Conservation (phyloP, 192 early-diverging fungal genomes). For the Mortierella alpina region DNA sequence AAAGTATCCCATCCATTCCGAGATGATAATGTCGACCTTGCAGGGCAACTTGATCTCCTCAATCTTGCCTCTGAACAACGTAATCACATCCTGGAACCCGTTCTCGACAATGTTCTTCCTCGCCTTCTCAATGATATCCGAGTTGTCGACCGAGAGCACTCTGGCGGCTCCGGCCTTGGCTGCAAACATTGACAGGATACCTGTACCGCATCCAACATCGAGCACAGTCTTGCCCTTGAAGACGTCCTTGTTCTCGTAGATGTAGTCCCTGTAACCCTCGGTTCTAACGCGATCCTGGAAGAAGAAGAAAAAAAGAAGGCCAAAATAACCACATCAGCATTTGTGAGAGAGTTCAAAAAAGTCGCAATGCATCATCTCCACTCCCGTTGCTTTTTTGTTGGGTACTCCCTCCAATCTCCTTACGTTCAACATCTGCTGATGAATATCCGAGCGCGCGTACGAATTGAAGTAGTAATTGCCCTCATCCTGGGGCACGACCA, state of each 20-base stretch:
- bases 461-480: slow-evolving; percentile 98
- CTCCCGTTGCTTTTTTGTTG: no score
- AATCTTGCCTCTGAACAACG: slow-evolving; percentile 95
- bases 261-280: slow-evolving; percentile 89
- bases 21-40: slow-evolving; percentile 99
- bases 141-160: slow-evolving; percentile 82
- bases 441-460: slow-evolving; percentile 92
- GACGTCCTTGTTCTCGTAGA: slow-evolving; percentile 95
- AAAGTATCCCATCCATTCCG: slow-evolving; percentile 99
- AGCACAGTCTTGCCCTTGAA: slow-evolving; percentile 98
- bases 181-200: slow-evolving; percentile 99
- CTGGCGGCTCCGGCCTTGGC: slow-evolving; percentile 91
- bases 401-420: neutral
- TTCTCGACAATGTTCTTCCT: slow-evolving; percentile 95
- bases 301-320: slow-evolving; percentile 62
- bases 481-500: slow-evolving; percentile 42
- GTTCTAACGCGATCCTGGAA: slow-evolving; percentile 98
- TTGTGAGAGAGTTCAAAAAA: no score
- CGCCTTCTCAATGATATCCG: slow-evolving; percentile 97
- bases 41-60: slow-evolving; percentile 96
- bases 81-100: slow-evolving; percentile 87
- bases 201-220: slow-evolving; percentile 99
- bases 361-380: no score
- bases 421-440: slow-evolving; percentile 48
- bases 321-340: slow-evolving; percentile 3